A percentile compares a stretch with the other conserved stretches of the same genome.
phyloP scores from a whole-genome alignment of 305 asterid species.

The Ajuga reptans region DNA sequence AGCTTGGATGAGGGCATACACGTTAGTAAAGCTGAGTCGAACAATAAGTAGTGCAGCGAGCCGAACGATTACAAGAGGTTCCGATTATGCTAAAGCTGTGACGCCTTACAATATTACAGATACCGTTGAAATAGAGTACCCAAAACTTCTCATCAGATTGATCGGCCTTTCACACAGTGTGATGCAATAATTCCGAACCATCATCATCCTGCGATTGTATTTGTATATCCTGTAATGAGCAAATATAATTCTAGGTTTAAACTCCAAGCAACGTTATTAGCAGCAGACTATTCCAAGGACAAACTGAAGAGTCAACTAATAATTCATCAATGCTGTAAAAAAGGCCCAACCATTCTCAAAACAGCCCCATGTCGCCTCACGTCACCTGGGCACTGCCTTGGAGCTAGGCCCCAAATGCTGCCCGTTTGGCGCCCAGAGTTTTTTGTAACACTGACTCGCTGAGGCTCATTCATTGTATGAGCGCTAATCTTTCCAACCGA shows the following conservation, averaged over 20 bases:
- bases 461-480: background rate
- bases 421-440: no score
- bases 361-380: no score
- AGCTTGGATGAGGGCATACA: slow-evolving; percentile 20
- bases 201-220: slow-evolving; percentile 56
- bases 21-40: slow-evolving; percentile 3
- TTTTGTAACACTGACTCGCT: background rate
- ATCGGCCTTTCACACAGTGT: slow-evolving; percentile 28
- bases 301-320: background rate
- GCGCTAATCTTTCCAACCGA: background rate
- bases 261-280: background rate
- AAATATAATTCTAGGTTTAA: background rate
- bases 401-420: no score
- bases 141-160: slow-evolving; percentile 3
- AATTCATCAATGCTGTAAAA: background rate
- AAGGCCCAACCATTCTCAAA: no score
- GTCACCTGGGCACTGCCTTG: no score
- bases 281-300: background rate
- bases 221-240: slow-evolving; percentile 46
- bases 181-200: slow-evolving; percentile 47
- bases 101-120: slow-evolving; percentile 23
- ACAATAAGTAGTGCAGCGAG: slow-evolving; percentile 10
- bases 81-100: slow-evolving; percentile 12
- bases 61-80: slow-evolving; percentile 23
- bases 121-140: slow-evolving; percentile 6